Percentiles rank a stretch among this genome's conserved stretches.
Conservation (phyloP, 495 filamentous ascomycete species). For the Delitschia confertaspora region DNA sequence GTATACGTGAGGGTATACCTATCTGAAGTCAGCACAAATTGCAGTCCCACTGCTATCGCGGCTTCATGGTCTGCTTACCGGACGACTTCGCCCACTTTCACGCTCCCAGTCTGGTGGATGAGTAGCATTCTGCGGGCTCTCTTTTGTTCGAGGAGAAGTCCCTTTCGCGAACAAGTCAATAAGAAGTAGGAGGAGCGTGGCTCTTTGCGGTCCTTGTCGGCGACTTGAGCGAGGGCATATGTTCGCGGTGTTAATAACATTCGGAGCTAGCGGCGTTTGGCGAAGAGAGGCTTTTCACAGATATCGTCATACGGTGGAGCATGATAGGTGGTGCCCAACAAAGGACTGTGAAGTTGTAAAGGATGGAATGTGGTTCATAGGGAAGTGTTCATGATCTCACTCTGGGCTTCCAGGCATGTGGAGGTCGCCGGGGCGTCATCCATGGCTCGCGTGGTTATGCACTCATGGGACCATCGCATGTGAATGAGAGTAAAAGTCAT, state of each 20-base stretch:
- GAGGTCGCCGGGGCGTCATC: no score
- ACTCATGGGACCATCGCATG: no score
- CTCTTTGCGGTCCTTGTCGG: slow-evolving; percentile 23
- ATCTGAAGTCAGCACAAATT: slow-evolving; percentile 1
- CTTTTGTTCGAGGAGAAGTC: slow-evolving; percentile 18
- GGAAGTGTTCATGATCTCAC: no score
- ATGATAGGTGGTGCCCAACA: no score
- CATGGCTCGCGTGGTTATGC: no score
- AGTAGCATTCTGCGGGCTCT: slow-evolving; percentile 60
- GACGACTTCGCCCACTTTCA: slow-evolving; percentile 87
- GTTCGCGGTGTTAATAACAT: slow-evolving; percentile 32
- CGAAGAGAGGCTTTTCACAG: neutral
- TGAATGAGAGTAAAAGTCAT: no score
- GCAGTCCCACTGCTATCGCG: neutral
- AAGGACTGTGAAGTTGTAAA: no score
- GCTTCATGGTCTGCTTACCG: slow-evolving; percentile 38
- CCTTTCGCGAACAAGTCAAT: slow-evolving; percentile 23
- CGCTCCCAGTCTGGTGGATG: slow-evolving; percentile 75
- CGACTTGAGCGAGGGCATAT: slow-evolving; percentile 25
- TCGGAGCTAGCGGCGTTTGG: slow-evolving; percentile 21
- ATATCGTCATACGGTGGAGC: neutral
- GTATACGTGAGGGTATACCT: slow-evolving; percentile 91
- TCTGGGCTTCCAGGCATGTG: no score
- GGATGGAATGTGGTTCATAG: no score
- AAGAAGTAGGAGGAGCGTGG: slow-evolving; percentile 22